Base-by-base conservation (phyloP, 495 filamentous ascomycete genomes). In the Penicillium subrubescens region DNA sequence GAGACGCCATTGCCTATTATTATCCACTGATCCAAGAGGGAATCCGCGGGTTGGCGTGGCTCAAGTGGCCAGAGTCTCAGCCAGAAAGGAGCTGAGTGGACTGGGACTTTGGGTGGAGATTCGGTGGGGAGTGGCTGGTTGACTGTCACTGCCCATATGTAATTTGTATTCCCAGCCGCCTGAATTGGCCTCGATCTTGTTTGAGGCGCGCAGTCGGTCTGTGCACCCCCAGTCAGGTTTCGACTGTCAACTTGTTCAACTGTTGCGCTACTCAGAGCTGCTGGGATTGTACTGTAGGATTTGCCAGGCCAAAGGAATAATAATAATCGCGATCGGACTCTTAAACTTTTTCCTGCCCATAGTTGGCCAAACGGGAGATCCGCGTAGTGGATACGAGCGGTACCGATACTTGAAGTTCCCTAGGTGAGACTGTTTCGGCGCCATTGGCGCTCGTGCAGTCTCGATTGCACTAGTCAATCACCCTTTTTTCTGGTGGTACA, bases 1-100 rank as follows among this genome's bases (percentile, higher is more conserved):
- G 25, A 17, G 48, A 31, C 33, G 52, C 29, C 31, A 19, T 14
- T 56, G 17, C 55, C 60, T 69, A 63, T 69, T 57, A 66, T 66
- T 69, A 69, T 50, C 57, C 21, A 54, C 31, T 17, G 51, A 68
- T 33, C 56, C 27, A 67, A 37, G 35, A 3, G 35, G 12, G 35
- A 37, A 11, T 14, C 10, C 10, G 15, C 1, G 12, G 37, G 62
- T 43, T 55, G 34, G 52, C 61, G 65, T 67, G 59, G 56, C 54
- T 59, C 63, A 43, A 63, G 61, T 63, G 43, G 55, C 12, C 21
- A 19, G 41, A n/a, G 25, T 27, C 25, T 27, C 25, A 27, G 25
- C 25, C 2, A 27, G 25, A 27, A 27, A 27, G 41, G 41, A 5
- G 19, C 41, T 19, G 43, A 23, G 44, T 48, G 44, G 44, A 27